Base-by-base conservation (phyloP, 2,329 filamentous ascomycete species). In the Hymenoscyphus scutula region DNA sequence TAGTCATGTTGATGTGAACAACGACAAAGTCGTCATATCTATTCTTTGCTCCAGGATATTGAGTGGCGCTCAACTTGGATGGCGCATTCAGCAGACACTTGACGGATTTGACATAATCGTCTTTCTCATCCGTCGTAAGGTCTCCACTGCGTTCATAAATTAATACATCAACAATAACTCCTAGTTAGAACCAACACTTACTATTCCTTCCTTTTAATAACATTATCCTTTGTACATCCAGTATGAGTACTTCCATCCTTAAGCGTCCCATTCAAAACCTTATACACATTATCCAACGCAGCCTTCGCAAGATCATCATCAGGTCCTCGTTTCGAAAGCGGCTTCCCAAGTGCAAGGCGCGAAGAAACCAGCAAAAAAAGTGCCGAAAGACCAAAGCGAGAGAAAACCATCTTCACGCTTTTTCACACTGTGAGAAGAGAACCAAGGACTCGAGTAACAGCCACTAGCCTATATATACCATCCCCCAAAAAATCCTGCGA, bases 21-120 rank as follows among this genome's bases (percentile, higher is more conserved):
- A 73, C 75, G 4, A 76, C 75, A 62, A 78, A 78, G 65, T 78
- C 77, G 66, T 77, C 76, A 63, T 74, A 78, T 59, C 75, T 69
- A 48, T 64, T 74, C 37, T 71, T 72, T 27, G 75, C 75, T 15
- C 75, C 75, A 11, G 75, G 71, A 56, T 71, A 68, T 23, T 71
- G 61, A 30, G 64, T 68, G 17, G 67, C 64, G 45, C 73, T 72
- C 5, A 73, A 68, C 17, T 70, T 69, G 4, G 75, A 74, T 10
- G 71, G 71, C 25, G 70, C 70, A 15, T 72, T 72, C 75, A 30
- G 62, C 53, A 66, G 15, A 57, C 65, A 62, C 17, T 60, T 64
- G 8, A 63, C 58, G 0, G 58, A 53, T 11, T 37, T 25, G 11
- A 58, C 30, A 41, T 65, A 56, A 48, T 65, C 63, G 37, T 60